Percentiles rank a stretch among this genome's conserved stretches.
Conservation (phyloP, 2,329 filamentous ascomycete genomes). For the Fusarium veterinarium region DNA sequence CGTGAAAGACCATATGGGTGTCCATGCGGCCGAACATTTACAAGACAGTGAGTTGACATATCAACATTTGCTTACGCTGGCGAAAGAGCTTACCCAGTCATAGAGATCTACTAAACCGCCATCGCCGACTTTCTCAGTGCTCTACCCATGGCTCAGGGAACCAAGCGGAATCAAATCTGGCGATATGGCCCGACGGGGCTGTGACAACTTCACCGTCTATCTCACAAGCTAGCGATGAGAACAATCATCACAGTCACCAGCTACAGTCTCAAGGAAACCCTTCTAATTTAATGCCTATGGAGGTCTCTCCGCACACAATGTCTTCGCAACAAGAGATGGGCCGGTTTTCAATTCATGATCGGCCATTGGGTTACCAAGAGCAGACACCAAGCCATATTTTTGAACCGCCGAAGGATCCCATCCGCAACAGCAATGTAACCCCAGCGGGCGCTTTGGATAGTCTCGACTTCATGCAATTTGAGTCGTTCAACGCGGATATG, state of each 20-base stretch:
- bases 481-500: background rate
- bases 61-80: fast-evolving
- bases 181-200: background rate
- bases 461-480: background rate
- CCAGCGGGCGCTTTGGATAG: background rate
- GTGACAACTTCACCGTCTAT: background rate
- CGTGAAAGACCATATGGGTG: background rate
- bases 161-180: background rate
- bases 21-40: background rate
- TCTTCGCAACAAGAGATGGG: background rate
- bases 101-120: background rate
- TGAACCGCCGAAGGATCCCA: background rate
- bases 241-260: background rate
- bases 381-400: background rate
- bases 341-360: background rate
- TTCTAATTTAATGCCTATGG: background rate
- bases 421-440: background rate
- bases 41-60: background rate
- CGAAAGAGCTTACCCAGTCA: background rate
- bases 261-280: background rate
- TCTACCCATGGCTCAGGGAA: background rate
- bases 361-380: background rate
- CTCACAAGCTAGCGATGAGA: background rate
- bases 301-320: background rate
- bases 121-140: background rate